Conservation (phyloP, 2,329 filamentous ascomycete species). For the Phialocephala subalpina region DNA sequence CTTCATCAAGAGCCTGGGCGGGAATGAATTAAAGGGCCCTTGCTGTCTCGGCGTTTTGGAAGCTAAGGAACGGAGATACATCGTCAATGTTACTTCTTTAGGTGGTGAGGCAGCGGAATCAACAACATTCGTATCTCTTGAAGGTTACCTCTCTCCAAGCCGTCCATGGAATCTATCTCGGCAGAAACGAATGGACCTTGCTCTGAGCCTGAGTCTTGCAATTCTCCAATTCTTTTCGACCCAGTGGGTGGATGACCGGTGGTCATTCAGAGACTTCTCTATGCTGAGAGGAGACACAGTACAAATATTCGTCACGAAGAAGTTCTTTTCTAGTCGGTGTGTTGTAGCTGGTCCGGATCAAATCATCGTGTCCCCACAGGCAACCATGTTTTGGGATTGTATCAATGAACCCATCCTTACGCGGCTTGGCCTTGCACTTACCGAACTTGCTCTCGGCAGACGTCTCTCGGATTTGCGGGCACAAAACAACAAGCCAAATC, state of each 20-base stretch:
- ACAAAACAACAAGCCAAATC: background rate
- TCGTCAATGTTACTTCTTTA: constrained; percentile 14
- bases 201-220: constrained; percentile 18
- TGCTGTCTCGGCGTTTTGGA: background rate
- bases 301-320: constrained; percentile 24
- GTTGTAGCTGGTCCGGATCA: too few species aligned
- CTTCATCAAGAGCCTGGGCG: background rate
- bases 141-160: constrained; percentile 17
- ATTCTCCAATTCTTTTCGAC: constrained; percentile 22
- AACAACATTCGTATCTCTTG: constrained; percentile 10
- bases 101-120: constrained; percentile 8
- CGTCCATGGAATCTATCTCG: constrained; percentile 5
- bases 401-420: constrained; percentile 23
- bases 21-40: background rate
- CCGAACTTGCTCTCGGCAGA: constrained; percentile 24
- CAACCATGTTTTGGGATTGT: constrained; percentile 21
- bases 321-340: too few species aligned
- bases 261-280: constrained; percentile 24
- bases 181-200: constrained; percentile 21
- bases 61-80: background rate
- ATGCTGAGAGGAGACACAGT: constrained; percentile 19
- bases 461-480: constrained; percentile 18
- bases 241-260: constrained; percentile 18
- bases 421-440: constrained; percentile 22
- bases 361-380: too few species aligned